Percentiles rank a stretch among this genome's conserved stretches.
phyloP scores from a whole-genome alignment of 2,329 filamentous ascomycete genomes.

The Diaporthe batatas region DNA sequence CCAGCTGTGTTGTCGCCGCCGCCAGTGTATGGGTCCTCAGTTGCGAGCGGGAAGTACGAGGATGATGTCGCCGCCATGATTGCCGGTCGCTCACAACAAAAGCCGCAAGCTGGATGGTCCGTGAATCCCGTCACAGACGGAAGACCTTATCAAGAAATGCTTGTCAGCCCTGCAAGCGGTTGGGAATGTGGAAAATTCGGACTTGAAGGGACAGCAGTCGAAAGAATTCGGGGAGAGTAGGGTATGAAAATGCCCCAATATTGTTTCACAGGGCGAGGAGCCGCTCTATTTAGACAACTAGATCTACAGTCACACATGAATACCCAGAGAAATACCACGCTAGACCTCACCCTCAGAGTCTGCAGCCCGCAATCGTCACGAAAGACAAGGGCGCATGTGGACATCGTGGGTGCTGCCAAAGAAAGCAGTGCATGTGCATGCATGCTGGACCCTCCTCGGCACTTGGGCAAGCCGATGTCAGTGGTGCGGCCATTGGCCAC shows the following conservation, averaged over 20 bases:
- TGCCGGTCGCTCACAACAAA: slow-evolving; percentile 37
- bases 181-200: background rate
- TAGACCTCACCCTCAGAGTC: slow-evolving; percentile 14
- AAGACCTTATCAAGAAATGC: slow-evolving; percentile 12
- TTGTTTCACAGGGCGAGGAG: slow-evolving; percentile 18
- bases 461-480: slow-evolving; percentile 28
- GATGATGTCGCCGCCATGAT: slow-evolving; percentile 57
- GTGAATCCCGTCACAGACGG: background rate
- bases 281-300: slow-evolving; percentile 40
- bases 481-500: slow-evolving; percentile 28
- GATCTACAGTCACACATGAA: slow-evolving; percentile 26
- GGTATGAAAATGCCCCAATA: background rate
- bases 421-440: slow-evolving; percentile 33
- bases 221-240: slow-evolving; percentile 21
- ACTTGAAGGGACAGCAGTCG: slow-evolving; percentile 1
- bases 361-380: slow-evolving; percentile 10
- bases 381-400: slow-evolving; percentile 25
- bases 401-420: slow-evolving; percentile 36
- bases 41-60: slow-evolving; percentile 57
- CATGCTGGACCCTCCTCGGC: slow-evolving; percentile 36
- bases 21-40: slow-evolving; percentile 54
- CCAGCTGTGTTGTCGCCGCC: slow-evolving; percentile 53
- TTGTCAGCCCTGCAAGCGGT: slow-evolving; percentile 14
- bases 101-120: background rate
- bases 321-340: slow-evolving; percentile 28